A percentile compares a stretch with the other conserved stretches of the same genome.
Evolutionary conservation across 2,329 filamentous ascomycete species (phyloP).

Genomic region (Colletotrichum agaves): DNA sequence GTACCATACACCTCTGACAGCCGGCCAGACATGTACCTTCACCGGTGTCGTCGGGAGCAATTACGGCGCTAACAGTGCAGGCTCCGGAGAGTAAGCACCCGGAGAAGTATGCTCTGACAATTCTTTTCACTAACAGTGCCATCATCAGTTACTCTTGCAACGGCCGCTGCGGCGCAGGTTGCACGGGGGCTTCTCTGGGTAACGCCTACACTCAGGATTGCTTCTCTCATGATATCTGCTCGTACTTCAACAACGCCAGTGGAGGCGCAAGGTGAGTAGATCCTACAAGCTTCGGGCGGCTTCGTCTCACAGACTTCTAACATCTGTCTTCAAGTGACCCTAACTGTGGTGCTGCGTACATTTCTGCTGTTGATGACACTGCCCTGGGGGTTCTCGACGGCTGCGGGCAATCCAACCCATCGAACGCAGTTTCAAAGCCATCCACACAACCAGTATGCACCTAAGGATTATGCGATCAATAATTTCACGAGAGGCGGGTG

Average conservation of each 20-base stretch:
- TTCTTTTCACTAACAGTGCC: neutral
- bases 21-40: slow-evolving; percentile 55
- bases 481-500: too few species aligned
- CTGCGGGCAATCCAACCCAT: slow-evolving; percentile 50
- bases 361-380: slow-evolving; percentile 56
- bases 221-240: slow-evolving; percentile 62
- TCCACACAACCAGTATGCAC: slow-evolving; percentile 43
- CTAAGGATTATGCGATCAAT: neutral
- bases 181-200: slow-evolving; percentile 54
- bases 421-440: slow-evolving; percentile 42
- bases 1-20: too few species aligned
- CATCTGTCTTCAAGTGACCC: slow-evolving; percentile 48
- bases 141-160: slow-evolving; percentile 59
- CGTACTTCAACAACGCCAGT: slow-evolving; percentile 60
- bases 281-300: too few species aligned
- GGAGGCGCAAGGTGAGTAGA: slow-evolving; percentile 54
- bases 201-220: slow-evolving; percentile 63
- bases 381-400: slow-evolving; percentile 47
- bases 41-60: slow-evolving; percentile 58
- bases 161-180: slow-evolving; percentile 59
- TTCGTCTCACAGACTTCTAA: neutral
- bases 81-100: slow-evolving; percentile 54
- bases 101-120: neutral
- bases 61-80: slow-evolving; percentile 54
- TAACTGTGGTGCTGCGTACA: slow-evolving; percentile 58